Evolutionary conservation across 148 eudicot species (phyloP), one percentile per base, ranked within the genome.

Genomic region (Dianthus caryophyllus): DNA sequence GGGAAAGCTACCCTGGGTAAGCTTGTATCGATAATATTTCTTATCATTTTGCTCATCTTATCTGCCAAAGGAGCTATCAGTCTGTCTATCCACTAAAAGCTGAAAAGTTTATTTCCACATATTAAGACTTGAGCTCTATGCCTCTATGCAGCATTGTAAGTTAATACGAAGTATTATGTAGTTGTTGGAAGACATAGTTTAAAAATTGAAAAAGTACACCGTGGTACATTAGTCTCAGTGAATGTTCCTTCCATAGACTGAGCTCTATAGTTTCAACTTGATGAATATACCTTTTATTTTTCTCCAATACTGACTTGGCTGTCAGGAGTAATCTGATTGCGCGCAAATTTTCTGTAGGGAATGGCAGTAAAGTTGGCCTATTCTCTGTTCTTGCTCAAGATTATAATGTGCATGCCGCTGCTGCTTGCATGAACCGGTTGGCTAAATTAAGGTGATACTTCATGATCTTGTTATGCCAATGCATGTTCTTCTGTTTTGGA

Each of bases 1-100:
- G 97, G 97, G 51, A 91, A 91, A 81, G 96, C 87, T 66, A 88
- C 97, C 48, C 57, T 91, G 78, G 97, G 97, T 91, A 56, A 63
- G 87, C 44, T 41, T 41, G 44, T 41, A 41, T 41, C 12, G 11
- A 76, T 49, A 66, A 46, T 72, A n/a, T 49, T 63, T 0, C 25
- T 0, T 13, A 30, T 27, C 24, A 10, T 21, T 57, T 30, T 57
- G 20, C 27, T 10, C 25, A 17, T 26, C 29, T 25, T 55, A 25
- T 26, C 17, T 26, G 33, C 25, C 3, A n/a, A n/a, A n/a, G n/a
- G n/a, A n/a, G n/a, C n/a, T 41, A 9, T 41, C 44, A 9, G 44
- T 41, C 10, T 6, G 44, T 41, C 6, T 41, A 4, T 41, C 44
- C 3, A 41, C 44, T 41, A 6, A 17, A 49, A n/a, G 20, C 53